A percentile compares a stretch with the other conserved stretches of the same genome.
phyloP scores from a whole-genome alignment of 768 basidiomycete genomes.

The Cubamyces lactineus region DNA sequence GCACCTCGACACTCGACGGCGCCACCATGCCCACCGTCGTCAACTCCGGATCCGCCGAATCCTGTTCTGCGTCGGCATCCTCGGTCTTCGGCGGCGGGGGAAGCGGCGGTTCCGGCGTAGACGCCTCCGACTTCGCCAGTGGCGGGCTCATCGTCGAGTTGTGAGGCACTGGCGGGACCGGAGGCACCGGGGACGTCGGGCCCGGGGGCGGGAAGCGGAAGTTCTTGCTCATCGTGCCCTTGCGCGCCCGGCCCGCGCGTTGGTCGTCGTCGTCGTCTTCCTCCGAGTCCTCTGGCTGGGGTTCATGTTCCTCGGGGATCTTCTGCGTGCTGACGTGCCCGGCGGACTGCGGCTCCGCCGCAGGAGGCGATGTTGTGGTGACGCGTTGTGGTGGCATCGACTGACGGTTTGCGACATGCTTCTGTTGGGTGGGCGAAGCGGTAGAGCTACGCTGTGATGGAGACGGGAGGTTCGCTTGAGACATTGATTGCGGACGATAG shows the following conservation, averaged over 20 bases:
- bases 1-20: slow-evolving; percentile 73
- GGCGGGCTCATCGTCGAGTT: slow-evolving; percentile 3
- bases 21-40: slow-evolving; percentile 45
- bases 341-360: slow-evolving; percentile 38
- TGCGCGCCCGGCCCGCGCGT: slow-evolving; percentile 38
- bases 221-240: slow-evolving; percentile 72
- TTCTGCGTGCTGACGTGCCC: slow-evolving; percentile 28
- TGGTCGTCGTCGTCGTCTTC: slow-evolving; percentile 30
- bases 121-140: slow-evolving; percentile 2
- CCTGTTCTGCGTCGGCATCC: slow-evolving; percentile 11
- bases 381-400: slow-evolving; percentile 65
- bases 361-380: slow-evolving; percentile 46
- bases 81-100: slow-evolving; percentile 10
- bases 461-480: slow-evolving; percentile 59
- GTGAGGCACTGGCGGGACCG: slow-evolving; percentile 32
- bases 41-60: slow-evolving; percentile 22
- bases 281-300: slow-evolving; percentile 44
- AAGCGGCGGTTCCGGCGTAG: slow-evolving; percentile 23
- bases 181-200: slow-evolving; percentile 38
- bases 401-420: slow-evolving; percentile 52
- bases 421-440: slow-evolving; percentile 36
- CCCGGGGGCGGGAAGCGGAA: slow-evolving; percentile 33
- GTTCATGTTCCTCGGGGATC: slow-evolving; percentile 53
- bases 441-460: slow-evolving; percentile 41
- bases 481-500: slow-evolving; percentile 76